Evolutionary conservation across 805 yeast species (phyloP).

Genomic region (Starmerella floricola): DNA sequence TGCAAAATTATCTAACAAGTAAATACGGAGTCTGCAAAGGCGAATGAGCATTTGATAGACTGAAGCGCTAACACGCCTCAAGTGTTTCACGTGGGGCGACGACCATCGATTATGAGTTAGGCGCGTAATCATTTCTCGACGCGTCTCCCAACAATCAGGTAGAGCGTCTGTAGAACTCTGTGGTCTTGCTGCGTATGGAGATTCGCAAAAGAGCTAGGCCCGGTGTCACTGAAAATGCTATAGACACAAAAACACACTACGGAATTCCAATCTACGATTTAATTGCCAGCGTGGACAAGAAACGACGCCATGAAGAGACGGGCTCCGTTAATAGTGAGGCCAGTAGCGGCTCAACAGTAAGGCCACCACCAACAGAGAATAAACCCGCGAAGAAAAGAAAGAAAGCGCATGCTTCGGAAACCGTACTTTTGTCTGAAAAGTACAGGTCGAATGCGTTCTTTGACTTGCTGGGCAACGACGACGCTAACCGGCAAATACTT

Average conservation of each 20-base stretch:
- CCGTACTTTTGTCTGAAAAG: constrained; percentile 44
- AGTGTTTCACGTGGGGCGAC: no score
- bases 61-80: no score
- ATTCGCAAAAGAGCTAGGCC: no score
- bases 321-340: background rate
- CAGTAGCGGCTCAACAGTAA: background rate
- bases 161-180: no score
- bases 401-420: constrained; percentile 1
- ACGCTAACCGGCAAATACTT: constrained; percentile 45
- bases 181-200: no score
- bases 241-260: constrained; percentile 10
- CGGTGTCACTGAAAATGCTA: background rate
- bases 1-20: no score
- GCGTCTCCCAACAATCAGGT: no score
- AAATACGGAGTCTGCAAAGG: no score
- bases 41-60: no score
- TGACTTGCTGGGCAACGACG: constrained; percentile 59
- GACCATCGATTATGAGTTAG: no score
- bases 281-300: background rate
- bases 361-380: background rate
- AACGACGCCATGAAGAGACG: background rate
- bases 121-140: no score
- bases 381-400: background rate
- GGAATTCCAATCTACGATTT: constrained; percentile 20
- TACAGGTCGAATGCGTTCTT: constrained; percentile 54